Conservation (phyloP, 176 grass and related monocot genomes). For the Panicum miliaceum region DNA sequence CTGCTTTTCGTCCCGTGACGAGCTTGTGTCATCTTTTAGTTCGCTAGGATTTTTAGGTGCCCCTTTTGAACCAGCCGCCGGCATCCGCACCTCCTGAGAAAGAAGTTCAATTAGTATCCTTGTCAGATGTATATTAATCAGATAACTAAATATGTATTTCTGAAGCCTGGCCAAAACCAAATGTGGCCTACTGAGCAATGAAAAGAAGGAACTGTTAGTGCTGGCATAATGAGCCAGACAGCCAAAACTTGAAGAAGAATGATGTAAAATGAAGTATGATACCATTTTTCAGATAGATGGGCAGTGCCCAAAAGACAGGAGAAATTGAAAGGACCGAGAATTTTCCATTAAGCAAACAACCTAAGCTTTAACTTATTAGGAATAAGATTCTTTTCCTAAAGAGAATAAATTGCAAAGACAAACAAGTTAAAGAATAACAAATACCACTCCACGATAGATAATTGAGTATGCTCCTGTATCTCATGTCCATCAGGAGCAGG, state of each 20-base stretch:
- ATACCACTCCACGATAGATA: neutral
- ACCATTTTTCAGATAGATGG: neutral
- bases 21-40: constrained; percentile 90
- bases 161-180: constrained; percentile 1
- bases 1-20: constrained; percentile 86
- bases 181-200: neutral
- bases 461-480: too few species aligned
- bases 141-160: constrained; percentile 15
- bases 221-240: neutral
- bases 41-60: constrained; percentile 78
- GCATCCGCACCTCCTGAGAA: constrained; percentile 94
- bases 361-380: neutral
- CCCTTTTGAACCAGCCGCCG: constrained; percentile 86
- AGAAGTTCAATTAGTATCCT: constrained; percentile 23
- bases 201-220: neutral
- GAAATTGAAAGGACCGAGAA: neutral
- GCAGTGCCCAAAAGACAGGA: neutral
- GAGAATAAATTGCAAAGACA: neutral
- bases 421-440: neutral
- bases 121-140: constrained; percentile 3
- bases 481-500: too few species aligned
- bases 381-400: neutral
- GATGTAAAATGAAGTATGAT: neutral
- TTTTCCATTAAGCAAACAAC: neutral
- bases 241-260: neutral